A percentile compares a stretch with the other conserved stretches of the same genome.
These are phyloP conservation scores for Ustilago loliicola DNA, from an alignment of 1,284 basidiomycete species.

Conservation along the genomic window DNA sequence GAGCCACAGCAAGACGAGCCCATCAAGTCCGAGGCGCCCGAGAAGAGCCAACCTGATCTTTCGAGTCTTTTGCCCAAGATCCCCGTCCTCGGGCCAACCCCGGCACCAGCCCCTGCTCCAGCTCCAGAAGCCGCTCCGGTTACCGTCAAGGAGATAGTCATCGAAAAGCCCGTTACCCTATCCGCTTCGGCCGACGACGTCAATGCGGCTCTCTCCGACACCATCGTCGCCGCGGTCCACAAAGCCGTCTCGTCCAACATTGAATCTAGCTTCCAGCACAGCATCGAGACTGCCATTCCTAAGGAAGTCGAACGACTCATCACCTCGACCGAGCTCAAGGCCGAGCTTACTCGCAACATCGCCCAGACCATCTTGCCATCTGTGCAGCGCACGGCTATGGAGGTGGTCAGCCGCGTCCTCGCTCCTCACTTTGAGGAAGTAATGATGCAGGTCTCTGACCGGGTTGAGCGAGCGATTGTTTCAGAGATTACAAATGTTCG, in stretches of 20 bases:
- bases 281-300: constrained; percentile 29
- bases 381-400: constrained; percentile 53
- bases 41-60: background rate
- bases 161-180: background rate
- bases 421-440: constrained; percentile 57
- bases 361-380: constrained; percentile 47
- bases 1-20: background rate
- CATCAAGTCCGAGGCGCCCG: background rate
- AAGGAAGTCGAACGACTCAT: constrained; percentile 46
- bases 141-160: background rate
- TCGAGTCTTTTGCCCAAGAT: background rate
- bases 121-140: background rate
- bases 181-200: constrained; percentile 16
- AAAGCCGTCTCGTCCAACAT: constrained; percentile 25
- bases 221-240: constrained; percentile 23
- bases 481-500: constrained; percentile 49
- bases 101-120: background rate
- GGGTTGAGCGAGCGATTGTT: constrained; percentile 36
- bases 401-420: constrained; percentile 49
- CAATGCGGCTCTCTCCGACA: constrained; percentile 20
- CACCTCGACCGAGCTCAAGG: constrained; percentile 36
- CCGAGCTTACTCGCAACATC: constrained; percentile 46
- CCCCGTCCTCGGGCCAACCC: background rate
- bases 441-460: constrained; percentile 30
- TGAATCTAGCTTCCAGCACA: constrained; percentile 18